Evolutionary conservation across 495 filamentous ascomycete species (phyloP).

Genomic region (Hypoxylon subgilvum): DNA sequence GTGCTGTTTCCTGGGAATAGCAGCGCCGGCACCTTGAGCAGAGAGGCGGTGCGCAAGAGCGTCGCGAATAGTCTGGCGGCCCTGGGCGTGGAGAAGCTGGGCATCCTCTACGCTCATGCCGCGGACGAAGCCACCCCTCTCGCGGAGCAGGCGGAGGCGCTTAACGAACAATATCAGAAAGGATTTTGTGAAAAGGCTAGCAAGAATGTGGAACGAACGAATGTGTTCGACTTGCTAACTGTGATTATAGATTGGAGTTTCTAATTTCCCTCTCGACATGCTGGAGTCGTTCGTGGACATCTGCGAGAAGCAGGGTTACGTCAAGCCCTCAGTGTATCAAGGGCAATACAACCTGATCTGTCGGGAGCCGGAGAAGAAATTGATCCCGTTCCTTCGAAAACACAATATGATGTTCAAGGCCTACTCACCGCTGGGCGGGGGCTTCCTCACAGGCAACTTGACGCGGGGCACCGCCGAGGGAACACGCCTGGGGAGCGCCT

Average conservation of each 20-base stretch:
- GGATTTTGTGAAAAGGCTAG: slow-evolving; percentile 11
- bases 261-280: slow-evolving; percentile 51
- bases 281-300: slow-evolving; percentile 50
- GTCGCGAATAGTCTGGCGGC: slow-evolving; percentile 25
- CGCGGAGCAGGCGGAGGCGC: slow-evolving; percentile 49
- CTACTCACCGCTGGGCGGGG: slow-evolving; percentile 36
- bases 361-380: slow-evolving; percentile 46
- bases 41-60: slow-evolving; percentile 20
- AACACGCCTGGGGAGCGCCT: slow-evolving; percentile 18
- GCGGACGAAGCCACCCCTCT: slow-evolving; percentile 49
- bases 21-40: slow-evolving; percentile 8
- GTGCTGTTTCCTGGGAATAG: slow-evolving; percentile 14
- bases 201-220: neutral
- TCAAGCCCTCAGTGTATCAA: slow-evolving; percentile 58
- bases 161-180: slow-evolving; percentile 46
- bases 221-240: neutral
- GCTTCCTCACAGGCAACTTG: slow-evolving; percentile 38
- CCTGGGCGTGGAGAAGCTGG: slow-evolving; percentile 20
- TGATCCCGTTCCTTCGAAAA: slow-evolving; percentile 52
- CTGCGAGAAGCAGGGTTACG: slow-evolving; percentile 49
- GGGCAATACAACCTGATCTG: slow-evolving; percentile 54
- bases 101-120: slow-evolving; percentile 49
- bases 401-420: slow-evolving; percentile 34
- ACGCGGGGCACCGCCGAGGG: slow-evolving; percentile 31
- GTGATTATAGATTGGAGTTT: slow-evolving; percentile 47